phyloP scores from a whole-genome alignment of 345 rosid genomes.

The Erysimum cheiranthoides region DNA sequence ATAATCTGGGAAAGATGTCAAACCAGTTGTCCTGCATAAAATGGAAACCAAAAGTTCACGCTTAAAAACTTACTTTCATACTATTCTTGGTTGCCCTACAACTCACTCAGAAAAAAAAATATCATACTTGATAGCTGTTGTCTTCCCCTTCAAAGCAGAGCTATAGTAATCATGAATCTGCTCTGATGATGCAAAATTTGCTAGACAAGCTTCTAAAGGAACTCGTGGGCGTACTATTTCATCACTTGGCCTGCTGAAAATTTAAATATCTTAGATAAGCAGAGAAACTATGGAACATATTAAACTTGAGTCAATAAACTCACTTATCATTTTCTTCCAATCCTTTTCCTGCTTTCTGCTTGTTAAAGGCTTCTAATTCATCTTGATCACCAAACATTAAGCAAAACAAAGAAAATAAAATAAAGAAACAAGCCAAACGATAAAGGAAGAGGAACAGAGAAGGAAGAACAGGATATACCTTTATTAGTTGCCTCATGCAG shows the following conservation, averaged over 20 bases:
- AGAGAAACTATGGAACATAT: conserved; percentile 29
- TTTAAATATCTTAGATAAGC: conserved; percentile 38
- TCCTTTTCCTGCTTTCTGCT: conserved; percentile 68
- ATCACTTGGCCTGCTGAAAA: conserved; percentile 65
- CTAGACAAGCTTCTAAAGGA: conserved; percentile 92
- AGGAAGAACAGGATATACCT: conserved; percentile 52
- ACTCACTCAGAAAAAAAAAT: conserved; percentile 3
- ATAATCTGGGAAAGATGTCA: conserved; percentile 96
- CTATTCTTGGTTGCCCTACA: background rate
- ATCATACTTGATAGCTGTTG: conserved; percentile 87
- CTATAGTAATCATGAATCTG: conserved; percentile 85
- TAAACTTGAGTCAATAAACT: conserved; percentile 47
- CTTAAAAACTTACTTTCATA: conserved; percentile 5
- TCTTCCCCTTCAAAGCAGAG: conserved; percentile 86
- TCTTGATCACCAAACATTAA: conserved; percentile 57
- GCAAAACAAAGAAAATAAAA: conserved; percentile 20
- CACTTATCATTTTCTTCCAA: conserved; percentile 79
- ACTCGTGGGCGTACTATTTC: conserved; percentile 95
- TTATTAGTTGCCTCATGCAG: conserved; percentile 86
- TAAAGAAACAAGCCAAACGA: conserved; percentile 22
- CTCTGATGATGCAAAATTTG: conserved; percentile 82
- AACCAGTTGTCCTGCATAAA: conserved; percentile 78
- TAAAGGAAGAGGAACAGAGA: conserved; percentile 28
- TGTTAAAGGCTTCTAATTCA: conserved; percentile 74
- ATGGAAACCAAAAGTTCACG: conserved; percentile 30